Conservation (phyloP, 164 flowering plant genomes). For the Vitis vinifera region DNA sequence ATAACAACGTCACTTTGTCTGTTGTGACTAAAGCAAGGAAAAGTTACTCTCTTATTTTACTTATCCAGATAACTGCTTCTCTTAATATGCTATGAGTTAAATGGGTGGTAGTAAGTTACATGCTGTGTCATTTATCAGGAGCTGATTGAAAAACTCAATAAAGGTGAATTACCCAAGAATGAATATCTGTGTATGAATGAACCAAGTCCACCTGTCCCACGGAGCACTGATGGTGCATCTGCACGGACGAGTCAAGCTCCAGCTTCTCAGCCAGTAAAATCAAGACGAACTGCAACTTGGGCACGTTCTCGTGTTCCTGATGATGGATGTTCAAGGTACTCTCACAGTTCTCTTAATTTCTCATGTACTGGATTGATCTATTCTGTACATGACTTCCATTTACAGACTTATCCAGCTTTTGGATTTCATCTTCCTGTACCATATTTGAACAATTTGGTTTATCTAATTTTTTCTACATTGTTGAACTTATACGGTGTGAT, state of each 20-base stretch:
- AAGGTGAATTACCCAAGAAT: slow-evolving; percentile 73
- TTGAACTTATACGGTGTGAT: not conserved
- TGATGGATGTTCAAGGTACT: slow-evolving; percentile 87
- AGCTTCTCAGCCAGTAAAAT: slow-evolving; percentile 48
- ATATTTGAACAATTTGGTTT: not conserved
- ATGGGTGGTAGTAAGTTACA: not conserved
- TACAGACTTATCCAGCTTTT: too few species aligned
- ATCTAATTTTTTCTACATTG: not conserved
- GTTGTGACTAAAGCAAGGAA: not conserved
- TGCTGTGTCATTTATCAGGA: slow-evolving; percentile 48
- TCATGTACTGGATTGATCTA: not conserved
- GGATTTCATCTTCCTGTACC: too few species aligned
- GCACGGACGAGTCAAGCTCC: slow-evolving; percentile 34
- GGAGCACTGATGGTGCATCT: slow-evolving; percentile 31
- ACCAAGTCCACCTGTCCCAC: slow-evolving; percentile 41
- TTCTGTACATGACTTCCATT: not conserved
- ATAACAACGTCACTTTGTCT: not conserved
- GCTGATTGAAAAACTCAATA: slow-evolving; percentile 19
- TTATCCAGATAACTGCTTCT: not conserved
- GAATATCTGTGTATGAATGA: slow-evolving; percentile 80
- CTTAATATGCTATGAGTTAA: not conserved
- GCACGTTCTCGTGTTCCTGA: slow-evolving; percentile 81
- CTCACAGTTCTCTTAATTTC: not conserved
- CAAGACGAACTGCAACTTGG: slow-evolving; percentile 91
- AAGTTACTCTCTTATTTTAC: not conserved